A percentile compares a stretch with the other conserved stretches of the same genome.
These are phyloP conservation scores for Plectosphaerella plurivora DNA, from an alignment of 2,329 filamentous ascomycete genomes.

Conservation along the genomic window DNA sequence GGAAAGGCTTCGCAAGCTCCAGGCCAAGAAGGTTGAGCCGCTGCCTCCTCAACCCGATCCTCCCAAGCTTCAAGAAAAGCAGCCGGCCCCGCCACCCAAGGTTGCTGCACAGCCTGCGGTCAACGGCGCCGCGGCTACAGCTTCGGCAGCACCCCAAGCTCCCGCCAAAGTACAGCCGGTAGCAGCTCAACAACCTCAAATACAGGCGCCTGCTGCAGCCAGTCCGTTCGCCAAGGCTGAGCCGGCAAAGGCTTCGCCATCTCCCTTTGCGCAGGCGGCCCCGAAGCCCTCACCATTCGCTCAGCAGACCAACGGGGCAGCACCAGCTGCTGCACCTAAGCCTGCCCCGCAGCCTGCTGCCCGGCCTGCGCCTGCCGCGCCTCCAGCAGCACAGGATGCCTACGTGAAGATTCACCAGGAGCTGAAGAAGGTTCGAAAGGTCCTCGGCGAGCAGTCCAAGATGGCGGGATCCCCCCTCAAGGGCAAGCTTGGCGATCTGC, in stretches of 20 bases:
- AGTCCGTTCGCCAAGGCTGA: background rate
- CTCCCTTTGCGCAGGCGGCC: background rate
- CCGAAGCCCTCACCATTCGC: background rate
- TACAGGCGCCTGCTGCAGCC: background rate
- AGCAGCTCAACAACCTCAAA: constrained; percentile 1
- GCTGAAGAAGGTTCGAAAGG: constrained; percentile 64
- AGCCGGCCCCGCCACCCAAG: constrained; percentile 18
- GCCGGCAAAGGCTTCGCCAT: background rate
- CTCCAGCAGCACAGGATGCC: constrained; percentile 25
- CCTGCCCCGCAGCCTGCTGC: constrained; percentile 3
- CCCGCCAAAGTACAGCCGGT: constrained; percentile 3
- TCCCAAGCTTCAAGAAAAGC: constrained; percentile 11
- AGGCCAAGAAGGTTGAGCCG: constrained; percentile 38
- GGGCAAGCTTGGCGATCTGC: constrained; percentile 64
- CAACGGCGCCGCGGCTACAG: too few relatives aligned
- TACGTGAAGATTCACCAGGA: constrained; percentile 60
- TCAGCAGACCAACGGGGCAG: background rate
- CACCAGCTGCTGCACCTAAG: background rate
- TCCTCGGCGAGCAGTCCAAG: constrained; percentile 53
- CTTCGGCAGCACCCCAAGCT: background rate
- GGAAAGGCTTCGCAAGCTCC: constrained; percentile 41
- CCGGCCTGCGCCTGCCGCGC: constrained; percentile 4
- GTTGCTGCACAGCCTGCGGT: background rate
- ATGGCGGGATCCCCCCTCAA: constrained; percentile 47
- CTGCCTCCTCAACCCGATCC: constrained; percentile 30